Conservation (phyloP, 2,329 filamentous ascomycete genomes). For the Pseudogymnoascus sp. region DNA sequence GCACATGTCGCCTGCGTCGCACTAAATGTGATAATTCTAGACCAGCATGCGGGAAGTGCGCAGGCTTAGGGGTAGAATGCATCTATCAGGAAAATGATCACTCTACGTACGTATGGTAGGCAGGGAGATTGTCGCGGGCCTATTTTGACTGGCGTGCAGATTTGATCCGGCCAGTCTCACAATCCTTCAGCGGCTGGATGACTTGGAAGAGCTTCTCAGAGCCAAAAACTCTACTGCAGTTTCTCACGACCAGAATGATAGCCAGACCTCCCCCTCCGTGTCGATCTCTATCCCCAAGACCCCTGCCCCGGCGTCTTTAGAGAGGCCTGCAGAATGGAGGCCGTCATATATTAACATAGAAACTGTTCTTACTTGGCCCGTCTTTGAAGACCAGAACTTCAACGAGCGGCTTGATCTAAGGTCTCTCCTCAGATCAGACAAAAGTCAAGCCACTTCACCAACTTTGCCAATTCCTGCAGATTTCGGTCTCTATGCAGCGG, state of each 20-base stretch:
- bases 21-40: conserved; percentile 31
- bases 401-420: conserved; percentile 19
- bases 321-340: conserved; percentile 4
- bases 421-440: conserved; percentile 12
- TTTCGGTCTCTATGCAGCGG: conserved; percentile 30
- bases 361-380: conserved; percentile 15
- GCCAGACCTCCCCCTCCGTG: not conserved
- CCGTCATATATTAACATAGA: conserved; percentile 16
- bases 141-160: not conserved
- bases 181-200: conserved; percentile 15
- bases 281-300: not conserved
- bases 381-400: conserved; percentile 24
- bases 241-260: not conserved
- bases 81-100: conserved; percentile 20
- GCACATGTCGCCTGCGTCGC: conserved; percentile 27
- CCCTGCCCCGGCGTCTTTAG: not conserved
- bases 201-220: conserved; percentile 15
- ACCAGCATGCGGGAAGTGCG: conserved; percentile 28
- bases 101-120: conserved; percentile 4
- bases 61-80: conserved; percentile 28
- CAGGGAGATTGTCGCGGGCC: not conserved
- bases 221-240: not conserved
- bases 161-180: conserved; percentile 16
- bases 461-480: not conserved
- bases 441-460: not conserved